Base-by-base conservation (phyloP, 129 eudicot species). In the Mikania micrantha region DNA sequence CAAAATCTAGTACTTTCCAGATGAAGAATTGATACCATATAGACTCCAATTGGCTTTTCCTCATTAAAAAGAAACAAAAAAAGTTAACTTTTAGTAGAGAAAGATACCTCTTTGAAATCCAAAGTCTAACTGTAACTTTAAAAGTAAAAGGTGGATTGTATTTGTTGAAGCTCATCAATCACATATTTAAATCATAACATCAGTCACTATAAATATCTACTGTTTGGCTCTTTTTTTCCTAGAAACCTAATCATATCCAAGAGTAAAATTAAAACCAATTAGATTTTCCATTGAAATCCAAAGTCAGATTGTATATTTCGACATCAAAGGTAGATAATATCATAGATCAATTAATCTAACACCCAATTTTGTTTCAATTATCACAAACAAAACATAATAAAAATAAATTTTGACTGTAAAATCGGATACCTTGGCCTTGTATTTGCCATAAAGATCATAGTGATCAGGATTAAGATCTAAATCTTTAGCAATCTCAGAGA, bases 401-500 rank as follows among this genome's bases (percentile, higher is more conserved):
- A 42, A 9, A 12, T 31, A 1, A 11, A 21, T 12, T 5, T 49
- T 32, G 25, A 48, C 21, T 35, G 49, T 9, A 67, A 66, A 60
- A 75, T 32, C 8, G 13, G 53, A 60, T 69, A 91, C 95, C 95
- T 91, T 91, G 59, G 99, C 99, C 70, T 94, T 94, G 82, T 89
- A 94, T 74, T 94, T 94, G 7, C 99, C 99, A 64, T 94, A 94
- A 15, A 94, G 94, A 85, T 94, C 99, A 40, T 94, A 94, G 70
- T 94, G 93, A 11, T 67, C 64, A 36, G 99, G 87, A 42, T 59
- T 66, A 47, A 94, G 95, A 76, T 81, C 44, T 29, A 89, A 90
- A n/a, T 85, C 90, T 17, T 85, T 63, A 41, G 99, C 99, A 70
- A 94, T 94, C 76, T 90, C 71, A 54, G 99, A 75, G 67, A 94